Conservation (phyloP, 768 basidiomycete species). For the Tricholoma matsutake region DNA sequence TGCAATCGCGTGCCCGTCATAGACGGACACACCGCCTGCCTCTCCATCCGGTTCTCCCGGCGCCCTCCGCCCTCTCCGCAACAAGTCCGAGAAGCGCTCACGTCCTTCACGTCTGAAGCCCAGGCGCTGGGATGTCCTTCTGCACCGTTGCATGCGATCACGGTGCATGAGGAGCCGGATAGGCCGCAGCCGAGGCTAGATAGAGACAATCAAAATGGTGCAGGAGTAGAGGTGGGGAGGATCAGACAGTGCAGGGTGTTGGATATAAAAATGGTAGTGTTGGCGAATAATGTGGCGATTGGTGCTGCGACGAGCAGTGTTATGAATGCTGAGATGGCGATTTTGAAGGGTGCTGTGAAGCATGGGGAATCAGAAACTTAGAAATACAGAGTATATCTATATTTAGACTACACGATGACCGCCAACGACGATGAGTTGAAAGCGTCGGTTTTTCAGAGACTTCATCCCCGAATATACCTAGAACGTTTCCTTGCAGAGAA, state of each 20-base stretch:
- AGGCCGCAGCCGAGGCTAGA: constrained; percentile 94
- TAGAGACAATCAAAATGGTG: constrained; percentile 84
- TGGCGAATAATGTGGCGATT: constrained; percentile 91
- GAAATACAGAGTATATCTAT: neutral
- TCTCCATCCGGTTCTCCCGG: constrained; percentile 78
- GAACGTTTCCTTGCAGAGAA: constrained; percentile 79
- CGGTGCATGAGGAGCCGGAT: constrained; percentile 91
- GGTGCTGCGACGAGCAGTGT: constrained; percentile 97
- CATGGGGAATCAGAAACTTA: neutral
- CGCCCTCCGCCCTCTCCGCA: constrained; percentile 83
- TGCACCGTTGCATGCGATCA: constrained; percentile 79
- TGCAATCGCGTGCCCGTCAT: constrained; percentile 96
- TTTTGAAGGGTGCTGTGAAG: constrained; percentile 54
- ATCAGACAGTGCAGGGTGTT: constrained; percentile 89
- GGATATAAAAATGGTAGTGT: constrained; percentile 93
- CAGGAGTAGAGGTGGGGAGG: constrained; percentile 87
- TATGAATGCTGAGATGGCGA: constrained; percentile 96
- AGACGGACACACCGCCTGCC: constrained; percentile 91
- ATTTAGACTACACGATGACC: neutral
- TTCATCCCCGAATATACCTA: constrained; percentile 88
- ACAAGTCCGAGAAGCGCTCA: constrained; percentile 81
- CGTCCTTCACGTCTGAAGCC: constrained; percentile 70
- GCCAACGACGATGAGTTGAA: constrained; percentile 38
- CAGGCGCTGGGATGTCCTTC: constrained; percentile 77
- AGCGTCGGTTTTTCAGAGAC: constrained; percentile 72